A percentile compares a stretch with the other conserved stretches of the same genome.
These are phyloP conservation scores for Leccinum variicolor DNA, from an alignment of 768 basidiomycete genomes.

Conservation along the genomic window DNA sequence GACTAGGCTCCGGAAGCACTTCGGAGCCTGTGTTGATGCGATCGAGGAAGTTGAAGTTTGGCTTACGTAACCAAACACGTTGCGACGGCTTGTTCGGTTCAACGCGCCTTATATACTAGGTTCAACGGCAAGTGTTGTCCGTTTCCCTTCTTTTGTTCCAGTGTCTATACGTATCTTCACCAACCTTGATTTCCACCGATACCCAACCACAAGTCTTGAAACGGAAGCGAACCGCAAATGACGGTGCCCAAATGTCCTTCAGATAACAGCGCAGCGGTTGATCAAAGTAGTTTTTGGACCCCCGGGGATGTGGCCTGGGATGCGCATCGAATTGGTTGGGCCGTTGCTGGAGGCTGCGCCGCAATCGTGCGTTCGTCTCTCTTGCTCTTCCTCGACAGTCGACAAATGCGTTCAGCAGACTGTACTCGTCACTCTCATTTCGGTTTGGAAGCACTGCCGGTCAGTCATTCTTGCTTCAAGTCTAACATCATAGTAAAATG, in stretches of 20 bases:
- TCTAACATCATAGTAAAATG: neutral
- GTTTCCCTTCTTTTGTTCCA: neutral
- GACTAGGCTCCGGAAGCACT: too few relatives aligned
- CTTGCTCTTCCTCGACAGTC: neutral
- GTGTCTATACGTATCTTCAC: neutral
- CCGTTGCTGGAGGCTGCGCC: conserved; percentile 62
- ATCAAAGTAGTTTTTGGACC: conserved; percentile 66
- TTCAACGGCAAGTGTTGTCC: neutral
- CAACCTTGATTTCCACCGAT: neutral
- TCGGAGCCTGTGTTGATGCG: too few relatives aligned
- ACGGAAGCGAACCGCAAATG: conserved; percentile 11
- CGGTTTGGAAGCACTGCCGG: conserved; percentile 64
- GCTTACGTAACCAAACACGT: neutral
- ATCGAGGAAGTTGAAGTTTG: too few relatives aligned
- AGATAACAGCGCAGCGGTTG: conserved; percentile 45
- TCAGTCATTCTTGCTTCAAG: conserved; percentile 29
- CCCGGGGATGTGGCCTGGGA: conserved; percentile 54
- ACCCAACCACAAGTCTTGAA: neutral
- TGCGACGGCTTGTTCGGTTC: neutral
- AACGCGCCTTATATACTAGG: neutral
- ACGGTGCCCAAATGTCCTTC: conserved; percentile 42
- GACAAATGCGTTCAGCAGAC: conserved; percentile 40
- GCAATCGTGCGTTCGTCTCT: conserved; percentile 41
- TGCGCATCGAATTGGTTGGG: conserved; percentile 68
- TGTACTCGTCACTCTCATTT: conserved; percentile 52